Evolutionary conservation across 2,329 filamentous ascomycete genomes (phyloP), one percentile per base, ranked within the genome.

Genomic region (Cryoendolithus antarcticus): DNA sequence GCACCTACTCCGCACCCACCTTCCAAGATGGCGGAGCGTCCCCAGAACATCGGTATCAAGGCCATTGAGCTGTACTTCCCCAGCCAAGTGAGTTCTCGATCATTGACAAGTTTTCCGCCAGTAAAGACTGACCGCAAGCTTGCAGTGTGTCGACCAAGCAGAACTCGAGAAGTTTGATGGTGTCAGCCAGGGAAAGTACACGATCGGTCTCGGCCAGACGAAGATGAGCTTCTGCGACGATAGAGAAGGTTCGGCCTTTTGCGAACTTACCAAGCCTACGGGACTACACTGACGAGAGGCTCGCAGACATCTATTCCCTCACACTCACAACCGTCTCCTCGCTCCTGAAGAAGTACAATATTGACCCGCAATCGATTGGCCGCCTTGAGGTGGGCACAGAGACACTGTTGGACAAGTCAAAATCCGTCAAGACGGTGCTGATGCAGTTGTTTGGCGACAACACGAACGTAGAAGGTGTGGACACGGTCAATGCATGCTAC

Each of bases 221-320:
- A 68, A 66, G 56, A 71, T 71, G 67, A 67, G 65, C 60, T 71
- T 70, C 59, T 70, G 67, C 57, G 67, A 70, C 56, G 67, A 71
- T 55, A 62, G 67, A 44, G 67, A 71, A 61, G 65, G 65, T 67
- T 48, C 48, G 38, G 9, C 13, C 19, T 8, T 5, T 21, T 28
- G 10, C 28, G 27, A 24, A 38, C 4, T 28, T 11, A 38, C 4
- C 11, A 12, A 11, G 24, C 10, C 10, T 10, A 35, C 11, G 19
- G 11, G 35, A 24, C 33, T 19, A 19, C 15, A 19, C 35, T 33
- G n/a, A 30, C 32, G n/a, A 19, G 5, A 2, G 9, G 7, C 32
- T 9, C 31, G 6, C 51, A 69, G 68, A 71, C 56, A 70, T 71
- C 51, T 71, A 70, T 63, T 71, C 68, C 32, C 58, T 71, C 51